Conservation (phyloP, 345 rosid genomes). For the Rhodomyrtus tomentosa region DNA sequence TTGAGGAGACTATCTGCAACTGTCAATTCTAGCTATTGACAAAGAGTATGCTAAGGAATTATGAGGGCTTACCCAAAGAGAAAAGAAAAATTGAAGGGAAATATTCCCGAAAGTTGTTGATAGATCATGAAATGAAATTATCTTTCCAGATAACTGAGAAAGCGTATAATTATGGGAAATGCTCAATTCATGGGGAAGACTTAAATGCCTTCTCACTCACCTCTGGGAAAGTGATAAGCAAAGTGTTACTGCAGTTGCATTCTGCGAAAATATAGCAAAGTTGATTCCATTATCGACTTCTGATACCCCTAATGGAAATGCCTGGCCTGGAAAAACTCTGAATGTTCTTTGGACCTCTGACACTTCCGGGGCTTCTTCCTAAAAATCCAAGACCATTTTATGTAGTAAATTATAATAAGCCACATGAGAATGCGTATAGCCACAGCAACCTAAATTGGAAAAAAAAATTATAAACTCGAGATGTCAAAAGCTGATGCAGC, state of each 20-base stretch:
- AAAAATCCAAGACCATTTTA: constrained; percentile 1
- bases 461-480: neutral
- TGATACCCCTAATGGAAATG: constrained; percentile 73
- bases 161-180: neutral
- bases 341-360: constrained; percentile 23
- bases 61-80: neutral
- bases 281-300: constrained; percentile 70
- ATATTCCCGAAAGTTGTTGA: neutral
- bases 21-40: neutral
- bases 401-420: neutral
- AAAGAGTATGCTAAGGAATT: neutral
- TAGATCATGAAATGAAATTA: neutral
- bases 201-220: constrained; percentile 13
- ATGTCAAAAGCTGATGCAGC: neutral
- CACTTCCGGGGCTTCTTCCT: constrained; percentile 46
- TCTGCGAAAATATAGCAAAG: constrained; percentile 77
- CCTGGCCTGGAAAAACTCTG: constrained; percentile 52
- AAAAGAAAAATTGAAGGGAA: neutral
- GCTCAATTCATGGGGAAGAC: neutral
- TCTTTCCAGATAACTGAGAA: neutral
- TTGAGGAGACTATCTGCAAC: neutral
- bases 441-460: neutral
- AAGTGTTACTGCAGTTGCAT: constrained; percentile 71
- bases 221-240: constrained; percentile 63
- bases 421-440: neutral